A percentile compares a stretch with the other conserved stretches of the same genome.
Evolutionary conservation across 192 early-diverging fungal genomes (phyloP).

Genomic region (Coemansia sp.): DNA sequence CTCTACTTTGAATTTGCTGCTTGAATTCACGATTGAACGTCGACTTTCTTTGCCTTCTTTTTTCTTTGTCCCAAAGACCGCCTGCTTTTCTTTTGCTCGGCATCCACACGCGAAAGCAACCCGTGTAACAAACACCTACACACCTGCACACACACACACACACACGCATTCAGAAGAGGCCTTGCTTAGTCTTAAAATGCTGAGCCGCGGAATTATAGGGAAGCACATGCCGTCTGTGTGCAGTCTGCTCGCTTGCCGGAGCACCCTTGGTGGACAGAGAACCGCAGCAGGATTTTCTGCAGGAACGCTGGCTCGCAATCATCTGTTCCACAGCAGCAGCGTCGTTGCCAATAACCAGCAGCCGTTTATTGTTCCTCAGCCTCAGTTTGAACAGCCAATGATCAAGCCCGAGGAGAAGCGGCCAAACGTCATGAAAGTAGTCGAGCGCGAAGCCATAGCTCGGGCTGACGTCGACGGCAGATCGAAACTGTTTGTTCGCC

Average conservation of each 20-base stretch:
- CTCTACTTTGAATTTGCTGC: not conserved
- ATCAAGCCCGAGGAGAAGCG: slow-evolving; percentile 37
- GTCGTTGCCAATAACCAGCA: not conserved
- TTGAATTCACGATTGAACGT: not conserved
- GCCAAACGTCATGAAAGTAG: slow-evolving; percentile 67
- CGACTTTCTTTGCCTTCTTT: not conserved
- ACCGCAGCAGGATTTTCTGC: too few species aligned
- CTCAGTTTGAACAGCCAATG: slow-evolving; percentile 48
- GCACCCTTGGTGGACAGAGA: too few species aligned
- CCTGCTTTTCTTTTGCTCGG: not conserved
- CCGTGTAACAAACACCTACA: too few species aligned
- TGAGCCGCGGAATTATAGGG: slow-evolving; percentile 2
- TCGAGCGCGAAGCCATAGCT: slow-evolving; percentile 63
- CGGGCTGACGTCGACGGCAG: slow-evolving; percentile 63
- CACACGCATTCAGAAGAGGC: too few species aligned
- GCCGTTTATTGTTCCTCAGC: slow-evolving; percentile 53
- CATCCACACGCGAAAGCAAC: too few species aligned
- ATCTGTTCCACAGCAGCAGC: not conserved
- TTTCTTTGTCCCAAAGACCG: not conserved
- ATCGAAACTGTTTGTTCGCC: slow-evolving; percentile 63
- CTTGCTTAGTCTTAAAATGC: not conserved
- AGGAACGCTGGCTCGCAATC: not conserved
- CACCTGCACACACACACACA: too few species aligned
- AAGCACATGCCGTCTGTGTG: not conserved
- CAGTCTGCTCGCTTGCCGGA: too few species aligned